Base-by-base conservation (phyloP, 2,329 filamentous ascomycete genomes). In the Chaetomium sp. region DNA sequence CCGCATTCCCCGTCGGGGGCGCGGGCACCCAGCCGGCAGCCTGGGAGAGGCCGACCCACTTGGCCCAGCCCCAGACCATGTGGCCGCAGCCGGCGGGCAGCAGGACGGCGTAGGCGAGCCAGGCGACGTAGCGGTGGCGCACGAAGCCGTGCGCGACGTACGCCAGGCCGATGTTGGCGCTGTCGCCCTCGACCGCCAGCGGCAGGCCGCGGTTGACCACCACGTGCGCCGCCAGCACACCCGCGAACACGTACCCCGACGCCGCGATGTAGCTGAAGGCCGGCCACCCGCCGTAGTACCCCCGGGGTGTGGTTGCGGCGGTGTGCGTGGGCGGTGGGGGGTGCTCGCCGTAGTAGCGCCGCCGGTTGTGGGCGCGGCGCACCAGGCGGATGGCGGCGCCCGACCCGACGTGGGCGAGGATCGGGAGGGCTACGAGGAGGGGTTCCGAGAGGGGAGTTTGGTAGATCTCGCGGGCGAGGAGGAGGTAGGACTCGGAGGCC, bases 401-500 rank as follows among this genome's bases (percentile, higher is more conserved):
- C 0, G 92, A 90, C 16, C 85, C 82, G 51, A 97, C 81, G 75
- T 98, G 94, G 2, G 88, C 85, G 64, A 88, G 75, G 25, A 96
- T 80, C 2, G 94, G 93, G 1, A 92, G 76, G 51, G 84, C 87
- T 66, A 98, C 86, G 67, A 98, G 83, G 23, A 96, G 79, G 3
- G 92, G 91, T 74, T 97, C 93, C 59, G 90, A 83, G 19, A 91
- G 80, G 1, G 89, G 84, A 1, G 92, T 93, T 77, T 97, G 94
- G 80, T 98, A 98, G 76, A 95, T 88, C 57, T 96, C 93, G 67
- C 94, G 87, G 31, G 93, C 93, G 76, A 97, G 91, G 69, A 98
- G 89, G 57, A 98, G 87, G 77, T 93, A 96, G 57, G 87, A 88
- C 75, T 97, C 93, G 66, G 90, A 90, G 60, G 87, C 85, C 9